Percentiles rank a stretch among this genome's conserved stretches.
Evolutionary conservation across 768 basidiomycete genomes (phyloP).

Genomic region (Arthromyces matolae): DNA sequence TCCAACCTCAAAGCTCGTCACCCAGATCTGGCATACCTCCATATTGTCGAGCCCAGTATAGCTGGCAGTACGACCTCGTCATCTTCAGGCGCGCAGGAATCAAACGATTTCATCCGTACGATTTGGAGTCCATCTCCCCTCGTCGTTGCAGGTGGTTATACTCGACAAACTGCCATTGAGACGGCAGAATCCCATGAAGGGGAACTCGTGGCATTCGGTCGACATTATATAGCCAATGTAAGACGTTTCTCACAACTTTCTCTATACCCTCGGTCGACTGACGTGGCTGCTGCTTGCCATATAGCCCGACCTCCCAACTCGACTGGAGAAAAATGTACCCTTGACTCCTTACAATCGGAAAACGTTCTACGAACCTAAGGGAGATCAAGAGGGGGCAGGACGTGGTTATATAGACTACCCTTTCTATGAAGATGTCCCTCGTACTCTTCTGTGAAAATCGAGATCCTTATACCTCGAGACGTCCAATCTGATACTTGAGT

Average conservation of each 20-base stretch:
- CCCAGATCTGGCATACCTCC: slow-evolving; percentile 50
- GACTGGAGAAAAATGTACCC: background rate
- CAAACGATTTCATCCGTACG: slow-evolving; percentile 43
- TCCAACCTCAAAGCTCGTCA: slow-evolving; percentile 32
- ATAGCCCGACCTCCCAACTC: background rate
- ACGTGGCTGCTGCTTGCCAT: too few relatives aligned
- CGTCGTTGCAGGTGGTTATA: slow-evolving; percentile 44
- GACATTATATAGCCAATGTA: slow-evolving; percentile 30
- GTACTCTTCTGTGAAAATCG: too few relatives aligned
- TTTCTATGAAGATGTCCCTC: background rate
- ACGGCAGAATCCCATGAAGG: slow-evolving; percentile 28
- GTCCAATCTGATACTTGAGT: slow-evolving; percentile 13
- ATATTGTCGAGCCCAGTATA: slow-evolving; percentile 40
- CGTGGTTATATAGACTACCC: background rate
- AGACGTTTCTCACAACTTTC: slow-evolving; percentile 4
- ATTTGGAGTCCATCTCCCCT: slow-evolving; percentile 40
- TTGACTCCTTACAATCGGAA: background rate
- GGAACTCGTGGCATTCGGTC: slow-evolving; percentile 28
- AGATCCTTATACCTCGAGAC: background rate
- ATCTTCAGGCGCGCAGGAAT: slow-evolving; percentile 18
- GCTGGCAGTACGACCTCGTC: slow-evolving; percentile 10
- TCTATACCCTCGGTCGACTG: too few relatives aligned
- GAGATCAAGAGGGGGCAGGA: background rate
- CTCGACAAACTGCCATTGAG: slow-evolving; percentile 34
- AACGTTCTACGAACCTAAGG: slow-evolving; percentile 1